These are phyloP conservation scores for Amaranthus tricolor DNA, from an alignment of 179 eudicot species.

Conservation along the genomic window DNA sequence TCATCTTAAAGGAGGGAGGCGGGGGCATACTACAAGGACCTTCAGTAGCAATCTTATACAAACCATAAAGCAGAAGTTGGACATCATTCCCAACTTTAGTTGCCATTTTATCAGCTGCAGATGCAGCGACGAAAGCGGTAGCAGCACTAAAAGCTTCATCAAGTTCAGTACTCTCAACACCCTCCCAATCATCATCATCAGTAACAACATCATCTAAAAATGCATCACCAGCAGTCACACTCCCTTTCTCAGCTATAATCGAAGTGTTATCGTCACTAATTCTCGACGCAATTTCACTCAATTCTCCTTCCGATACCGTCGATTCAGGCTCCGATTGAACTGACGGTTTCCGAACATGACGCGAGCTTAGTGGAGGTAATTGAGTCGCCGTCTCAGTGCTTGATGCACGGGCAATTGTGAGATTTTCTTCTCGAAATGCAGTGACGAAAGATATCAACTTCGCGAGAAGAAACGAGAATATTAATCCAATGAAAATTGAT, in stretches of 20 bases:
- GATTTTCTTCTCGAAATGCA: slow-evolving; percentile 70
- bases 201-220: slow-evolving; percentile 32
- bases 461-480: slow-evolving; percentile 78
- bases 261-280: slow-evolving; percentile 39
- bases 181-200: slow-evolving; percentile 90
- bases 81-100: slow-evolving; percentile 61
- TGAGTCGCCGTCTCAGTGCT: slow-evolving; percentile 11
- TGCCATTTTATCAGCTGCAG: slow-evolving; percentile 62
- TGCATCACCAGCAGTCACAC: slow-evolving; percentile 27
- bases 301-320: slow-evolving; percentile 20
- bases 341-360: slow-evolving; percentile 7
- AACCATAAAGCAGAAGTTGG: slow-evolving; percentile 77
- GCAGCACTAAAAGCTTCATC: slow-evolving; percentile 92
- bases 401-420: slow-evolving; percentile 39
- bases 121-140: slow-evolving; percentile 79
- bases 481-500: slow-evolving; percentile 62
- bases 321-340: slow-evolving; percentile 21
- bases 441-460: slow-evolving; percentile 74
- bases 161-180: slow-evolving; percentile 89
- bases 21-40: slow-evolving; percentile 76
- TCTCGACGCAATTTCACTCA: slow-evolving; percentile 39
- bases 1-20: slow-evolving; percentile 79
- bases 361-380: background rate
- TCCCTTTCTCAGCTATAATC: slow-evolving; percentile 35
- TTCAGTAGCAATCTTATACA: slow-evolving; percentile 89